Evolutionary conservation across 129 eudicot genomes (phyloP).

Genomic region (Flaveria ramosissima): DNA sequence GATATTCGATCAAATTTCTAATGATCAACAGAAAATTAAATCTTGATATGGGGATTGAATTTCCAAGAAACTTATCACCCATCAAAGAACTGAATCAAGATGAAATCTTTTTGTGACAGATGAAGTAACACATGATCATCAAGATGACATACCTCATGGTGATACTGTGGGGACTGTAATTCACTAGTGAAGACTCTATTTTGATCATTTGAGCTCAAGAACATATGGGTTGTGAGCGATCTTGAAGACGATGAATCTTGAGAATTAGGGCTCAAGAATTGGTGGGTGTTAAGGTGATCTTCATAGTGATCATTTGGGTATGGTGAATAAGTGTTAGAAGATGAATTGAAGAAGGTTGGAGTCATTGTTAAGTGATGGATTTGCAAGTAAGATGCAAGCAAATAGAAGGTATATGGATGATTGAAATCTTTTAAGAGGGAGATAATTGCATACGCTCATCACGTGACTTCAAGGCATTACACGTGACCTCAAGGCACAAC

Average conservation of each 20-base stretch:
- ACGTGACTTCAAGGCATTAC: conserved; percentile 34
- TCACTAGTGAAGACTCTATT: conserved; percentile 31
- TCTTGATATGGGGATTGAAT: neutral
- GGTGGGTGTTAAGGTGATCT: conserved; percentile 43
- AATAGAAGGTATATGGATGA: conserved; percentile 33
- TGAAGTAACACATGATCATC: neutral
- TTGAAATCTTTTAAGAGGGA: conserved; percentile 29
- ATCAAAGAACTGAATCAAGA: too few relatives aligned
- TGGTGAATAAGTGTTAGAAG: conserved; percentile 40
- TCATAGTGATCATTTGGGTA: conserved; percentile 34
- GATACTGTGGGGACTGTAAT: conserved; percentile 24
- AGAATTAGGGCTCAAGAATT: conserved; percentile 37
- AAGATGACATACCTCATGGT: conserved; percentile 38
- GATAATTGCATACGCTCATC: conserved; percentile 20
- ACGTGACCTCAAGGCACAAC: conserved; percentile 35
- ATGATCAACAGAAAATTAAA: too few relatives aligned
- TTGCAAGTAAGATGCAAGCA: conserved; percentile 21
- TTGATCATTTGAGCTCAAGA: conserved; percentile 50
- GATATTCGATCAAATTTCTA: neutral
- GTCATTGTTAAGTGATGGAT: conserved; percentile 37
- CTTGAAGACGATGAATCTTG: conserved; percentile 49
- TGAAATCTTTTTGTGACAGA: neutral
- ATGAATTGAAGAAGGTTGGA: conserved; percentile 42
- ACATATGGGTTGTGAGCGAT: conserved; percentile 40
- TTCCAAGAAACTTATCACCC: neutral